Evolutionary conservation across 2,329 filamentous ascomycete species (phyloP), one percentile per base, ranked within the genome.

Genomic region (Hypoxylon sp.): DNA sequence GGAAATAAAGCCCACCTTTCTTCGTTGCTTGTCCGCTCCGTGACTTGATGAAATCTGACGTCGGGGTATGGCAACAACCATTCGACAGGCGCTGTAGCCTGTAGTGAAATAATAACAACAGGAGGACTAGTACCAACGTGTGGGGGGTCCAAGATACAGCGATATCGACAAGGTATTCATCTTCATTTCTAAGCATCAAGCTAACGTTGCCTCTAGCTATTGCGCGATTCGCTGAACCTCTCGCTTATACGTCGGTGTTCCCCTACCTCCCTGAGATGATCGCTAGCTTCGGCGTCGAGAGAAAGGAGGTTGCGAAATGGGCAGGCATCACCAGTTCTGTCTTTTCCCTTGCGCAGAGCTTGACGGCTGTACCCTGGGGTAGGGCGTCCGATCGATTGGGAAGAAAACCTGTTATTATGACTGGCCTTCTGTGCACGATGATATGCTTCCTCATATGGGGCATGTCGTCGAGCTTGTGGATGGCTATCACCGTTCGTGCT

Each of bases 191-290:
- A 24, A 57, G 52, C 53, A 65, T 43, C 26, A 55, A 58, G 69
- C 76, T 79, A 70, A 79, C 69, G 58, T 58, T 31, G 48, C 56
- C 56, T 64, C 35, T 51, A 92, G 90, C 89, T 72, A 82, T 92
- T 77, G 91, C 89, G 71, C 84, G 90, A 69, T 89, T 94, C 69
- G 88, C 90, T 59, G 90, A 94, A 72, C 90, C 90, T 7, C 77
- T 89, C 59, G 83, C 89, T 6, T 79, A 90, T 67, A 91, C 89
- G 11, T 90, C 88, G 20, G 85, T 91, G 62, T 88, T 88, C 59
- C 89, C 88, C 71, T 83, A 81, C 66, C 80, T 88, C 63, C 90
- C 90, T 9, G 90, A 93, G 74, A 95, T 96, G 90, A 89, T 96
- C 54, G 83, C 88, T 66, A 88, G 86, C 71, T 92, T 96, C 63